Evolutionary conservation across 2,329 filamentous ascomycete species (phyloP).

Genomic region (Pseudopyrenochaeta lycopersici): DNA sequence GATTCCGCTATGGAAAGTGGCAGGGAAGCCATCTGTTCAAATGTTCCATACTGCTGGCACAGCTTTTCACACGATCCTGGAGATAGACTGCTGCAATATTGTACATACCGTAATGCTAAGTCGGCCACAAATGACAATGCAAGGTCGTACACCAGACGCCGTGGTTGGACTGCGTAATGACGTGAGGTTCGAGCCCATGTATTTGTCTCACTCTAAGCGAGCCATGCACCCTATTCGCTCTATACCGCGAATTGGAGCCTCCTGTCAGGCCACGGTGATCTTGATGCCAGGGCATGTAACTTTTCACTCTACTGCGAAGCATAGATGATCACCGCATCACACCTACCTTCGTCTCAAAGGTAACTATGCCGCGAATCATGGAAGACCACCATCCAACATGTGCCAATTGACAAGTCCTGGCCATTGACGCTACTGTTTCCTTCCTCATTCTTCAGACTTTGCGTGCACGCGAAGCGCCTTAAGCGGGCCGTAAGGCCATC

Average conservation of each 20-base stretch:
- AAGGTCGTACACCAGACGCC: constrained; percentile 12
- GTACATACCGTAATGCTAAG: constrained; percentile 33
- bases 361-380: too few relatives aligned
- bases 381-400: too few relatives aligned
- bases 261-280: too few relatives aligned
- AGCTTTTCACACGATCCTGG: constrained; percentile 13
- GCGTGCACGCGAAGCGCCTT: constrained; percentile 2
- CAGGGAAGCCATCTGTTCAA: not conserved
- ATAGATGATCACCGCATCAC: too few relatives aligned
- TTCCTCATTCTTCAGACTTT: not conserved
- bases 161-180: constrained; percentile 15
- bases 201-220: too few relatives aligned
- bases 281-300: too few relatives aligned
- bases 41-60: constrained; percentile 12
- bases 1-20: constrained; percentile 3
- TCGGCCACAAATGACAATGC: constrained; percentile 16
- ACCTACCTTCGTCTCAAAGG: too few relatives aligned
- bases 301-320: too few relatives aligned
- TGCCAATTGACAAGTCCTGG: not conserved
- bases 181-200: constrained; percentile 9
- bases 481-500: constrained; percentile 11
- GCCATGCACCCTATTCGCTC: too few relatives aligned
- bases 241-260: too few relatives aligned
- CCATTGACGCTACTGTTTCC: not conserved
- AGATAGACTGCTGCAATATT: constrained; percentile 20